A percentile compares a stretch with the other conserved stretches of the same genome.
These are phyloP conservation scores for Lachnum nothofagi DNA, from an alignment of 2,329 filamentous ascomycete species.

Conservation along the genomic window DNA sequence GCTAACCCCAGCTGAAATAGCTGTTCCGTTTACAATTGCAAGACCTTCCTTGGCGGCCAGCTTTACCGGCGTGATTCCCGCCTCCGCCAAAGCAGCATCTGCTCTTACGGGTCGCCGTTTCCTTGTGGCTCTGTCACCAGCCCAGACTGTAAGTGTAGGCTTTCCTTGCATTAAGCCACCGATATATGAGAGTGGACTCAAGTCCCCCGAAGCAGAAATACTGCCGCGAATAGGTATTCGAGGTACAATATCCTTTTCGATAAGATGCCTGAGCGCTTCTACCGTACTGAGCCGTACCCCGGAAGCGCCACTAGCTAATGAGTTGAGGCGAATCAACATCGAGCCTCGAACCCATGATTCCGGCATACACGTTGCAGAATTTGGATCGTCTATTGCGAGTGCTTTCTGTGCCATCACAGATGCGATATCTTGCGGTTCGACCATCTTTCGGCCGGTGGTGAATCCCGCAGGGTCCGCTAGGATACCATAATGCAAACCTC, in stretches of 20 bases:
- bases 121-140: no score
- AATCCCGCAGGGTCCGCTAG: no score
- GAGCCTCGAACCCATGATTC: constrained; percentile 49
- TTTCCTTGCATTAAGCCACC: constrained; percentile 43
- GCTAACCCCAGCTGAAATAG: constrained; percentile 41
- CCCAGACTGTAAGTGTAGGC: neutral
- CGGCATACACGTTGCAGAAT: constrained; percentile 37
- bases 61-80: constrained; percentile 31
- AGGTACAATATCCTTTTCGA: constrained; percentile 41
- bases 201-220: constrained; percentile 55
- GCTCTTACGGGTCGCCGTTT: constrained; percentile 14
- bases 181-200: constrained; percentile 53
- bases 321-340: constrained; percentile 53
- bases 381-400: no score
- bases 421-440: no score
- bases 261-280: constrained; percentile 40
- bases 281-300: constrained; percentile 45
- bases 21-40: constrained; percentile 46
- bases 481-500: constrained; percentile 48
- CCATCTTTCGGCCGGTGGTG: no score
- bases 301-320: constrained; percentile 51
- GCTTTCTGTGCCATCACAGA: neutral
- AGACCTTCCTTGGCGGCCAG: constrained; percentile 48
- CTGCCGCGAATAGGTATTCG: constrained; percentile 51
- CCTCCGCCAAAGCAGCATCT: constrained; percentile 31